Evolutionary conservation across 768 basidiomycete species (phyloP), one percentile per base, ranked within the genome.

Genomic region (Hygrophoropsis aurantiaca): DNA sequence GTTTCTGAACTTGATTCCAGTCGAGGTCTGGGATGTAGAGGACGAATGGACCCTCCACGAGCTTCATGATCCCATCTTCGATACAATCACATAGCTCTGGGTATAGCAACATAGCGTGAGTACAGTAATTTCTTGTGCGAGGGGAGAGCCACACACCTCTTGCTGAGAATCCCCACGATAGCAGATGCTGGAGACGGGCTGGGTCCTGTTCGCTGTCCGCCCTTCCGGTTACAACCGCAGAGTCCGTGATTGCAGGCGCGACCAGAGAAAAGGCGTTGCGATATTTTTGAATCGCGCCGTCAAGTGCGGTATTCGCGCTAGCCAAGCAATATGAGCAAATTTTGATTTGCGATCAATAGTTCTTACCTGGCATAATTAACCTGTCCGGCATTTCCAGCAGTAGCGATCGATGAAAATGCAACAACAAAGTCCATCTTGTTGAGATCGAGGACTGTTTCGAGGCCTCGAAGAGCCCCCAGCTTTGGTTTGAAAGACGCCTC

Each of bases 321-420:
- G 16, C 15, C 34, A 18, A 41, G 15, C 38, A n/a, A n/a, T n/a
- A n/a, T n/a, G n/a, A n/a, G n/a, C n/a, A n/a, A n/a, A 11, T 34
- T 24, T 37, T n/a, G 25, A 24, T n/a, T 11, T 23, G 13, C 21
- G 2, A 23, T 30, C 27, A 30, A 30, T n/a, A n/a, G n/a, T n/a
- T n/a, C 47, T 49, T 37, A 69, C 67, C 59, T 58, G 7, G 66
- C 59, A 51, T 73, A 73, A 44, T 72, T 74, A 0, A 68, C 61
- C 50, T 74, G 72, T 2, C 71, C 72, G 15, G 57, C 54, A 40
- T 52, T 61, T 9, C 72, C 72, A 51, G 69, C 67, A 11, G 38
- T 51, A 2, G 64, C 49, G n/a, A 38, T 21, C 1, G 70, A 69
- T 0, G 69, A 68, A 33, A 70, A 61, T 2, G 60, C 51, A 36